Percentiles rank a stretch among this genome's conserved stretches.
These are phyloP conservation scores for Golubevia pallescens DNA, from an alignment of 1,284 basidiomycete species.

Conservation along the genomic window DNA sequence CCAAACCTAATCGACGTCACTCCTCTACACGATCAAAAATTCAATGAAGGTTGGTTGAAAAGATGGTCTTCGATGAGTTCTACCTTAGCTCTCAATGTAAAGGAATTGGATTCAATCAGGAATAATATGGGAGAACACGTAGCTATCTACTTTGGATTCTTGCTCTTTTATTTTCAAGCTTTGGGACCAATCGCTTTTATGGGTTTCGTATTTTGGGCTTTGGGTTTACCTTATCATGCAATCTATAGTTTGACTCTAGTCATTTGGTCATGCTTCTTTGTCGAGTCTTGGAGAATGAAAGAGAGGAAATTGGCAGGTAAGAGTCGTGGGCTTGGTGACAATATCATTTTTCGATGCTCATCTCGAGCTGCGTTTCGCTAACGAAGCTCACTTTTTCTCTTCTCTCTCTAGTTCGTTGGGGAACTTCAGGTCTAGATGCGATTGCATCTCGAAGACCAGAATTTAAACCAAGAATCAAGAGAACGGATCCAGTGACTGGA, in stretches of 20 bases:
- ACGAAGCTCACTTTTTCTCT: too few species aligned
- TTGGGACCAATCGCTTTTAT: conserved; percentile 38
- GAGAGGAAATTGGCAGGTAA: conserved; percentile 53
- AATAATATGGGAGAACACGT: conserved; percentile 60
- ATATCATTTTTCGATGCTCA: too few species aligned
- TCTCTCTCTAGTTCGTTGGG: conserved; percentile 38
- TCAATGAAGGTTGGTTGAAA: conserved; percentile 51
- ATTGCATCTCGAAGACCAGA: conserved; percentile 33
- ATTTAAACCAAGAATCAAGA: conserved; percentile 36
- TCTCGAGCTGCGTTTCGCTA: too few species aligned
- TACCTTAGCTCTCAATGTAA: conserved; percentile 27
- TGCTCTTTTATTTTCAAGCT: conserved; percentile 54
- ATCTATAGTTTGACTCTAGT: conserved; percentile 49
- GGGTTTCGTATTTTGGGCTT: conserved; percentile 41
- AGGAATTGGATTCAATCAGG: conserved; percentile 52
- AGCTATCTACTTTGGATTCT: conserved; percentile 61
- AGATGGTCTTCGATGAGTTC: conserved; percentile 27
- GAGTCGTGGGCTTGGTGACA: too few species aligned
- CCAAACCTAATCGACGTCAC: conserved; percentile 55
- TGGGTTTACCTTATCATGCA: conserved; percentile 30
- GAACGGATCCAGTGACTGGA: conserved; percentile 43
- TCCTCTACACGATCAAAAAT: conserved; percentile 50
- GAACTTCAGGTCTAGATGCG: conserved; percentile 35
- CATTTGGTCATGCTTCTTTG: conserved; percentile 43
- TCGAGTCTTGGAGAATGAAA: conserved; percentile 58